phyloP scores from a whole-genome alignment of 306 rosid species.

The Gleditsia sinensis region DNA sequence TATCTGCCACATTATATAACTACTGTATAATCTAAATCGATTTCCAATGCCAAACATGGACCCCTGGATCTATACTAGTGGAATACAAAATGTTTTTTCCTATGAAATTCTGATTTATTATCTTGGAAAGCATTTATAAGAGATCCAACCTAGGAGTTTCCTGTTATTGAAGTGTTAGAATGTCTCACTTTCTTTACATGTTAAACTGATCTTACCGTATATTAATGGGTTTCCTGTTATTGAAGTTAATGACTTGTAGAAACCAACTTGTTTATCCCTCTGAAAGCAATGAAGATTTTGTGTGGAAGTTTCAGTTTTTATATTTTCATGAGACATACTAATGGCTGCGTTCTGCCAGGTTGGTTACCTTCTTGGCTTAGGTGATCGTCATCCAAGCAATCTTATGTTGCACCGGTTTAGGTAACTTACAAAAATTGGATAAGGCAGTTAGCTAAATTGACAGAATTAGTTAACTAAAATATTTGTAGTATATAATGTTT shows the following conservation, averaged over 20 bases:
- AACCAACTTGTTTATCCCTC: not conserved
- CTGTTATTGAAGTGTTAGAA: not conserved
- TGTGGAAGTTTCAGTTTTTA: slow-evolving; percentile 10
- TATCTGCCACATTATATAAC: slow-evolving; percentile 9
- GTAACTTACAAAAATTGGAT: slow-evolving; percentile 42
- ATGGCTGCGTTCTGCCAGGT: slow-evolving; percentile 56
- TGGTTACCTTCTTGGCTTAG: slow-evolving; percentile 98
- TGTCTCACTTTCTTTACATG: not conserved
- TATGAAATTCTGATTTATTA: slow-evolving; percentile 11
- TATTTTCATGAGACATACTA: slow-evolving; percentile 18
- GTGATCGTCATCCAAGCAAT: slow-evolving; percentile 99
- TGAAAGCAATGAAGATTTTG: not conserved
- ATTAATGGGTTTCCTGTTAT: slow-evolving; percentile 16
- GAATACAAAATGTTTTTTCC: not conserved
- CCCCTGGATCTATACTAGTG: not conserved
- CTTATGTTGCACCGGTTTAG: slow-evolving; percentile 92
- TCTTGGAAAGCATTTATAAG: slow-evolving; percentile 14
- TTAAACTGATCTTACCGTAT: not conserved
- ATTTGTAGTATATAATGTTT: slow-evolving; percentile 35
- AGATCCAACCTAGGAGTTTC: not conserved
- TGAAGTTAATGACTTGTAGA: slow-evolving; percentile 1
- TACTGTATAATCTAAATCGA: not conserved
- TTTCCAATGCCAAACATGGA: not conserved
- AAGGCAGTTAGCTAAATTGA: slow-evolving; percentile 26
- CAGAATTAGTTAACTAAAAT: not conserved